Evolutionary conservation across 192 early-diverging fungal species (phyloP).

Genomic region (Backusella mclennaniae): DNA sequence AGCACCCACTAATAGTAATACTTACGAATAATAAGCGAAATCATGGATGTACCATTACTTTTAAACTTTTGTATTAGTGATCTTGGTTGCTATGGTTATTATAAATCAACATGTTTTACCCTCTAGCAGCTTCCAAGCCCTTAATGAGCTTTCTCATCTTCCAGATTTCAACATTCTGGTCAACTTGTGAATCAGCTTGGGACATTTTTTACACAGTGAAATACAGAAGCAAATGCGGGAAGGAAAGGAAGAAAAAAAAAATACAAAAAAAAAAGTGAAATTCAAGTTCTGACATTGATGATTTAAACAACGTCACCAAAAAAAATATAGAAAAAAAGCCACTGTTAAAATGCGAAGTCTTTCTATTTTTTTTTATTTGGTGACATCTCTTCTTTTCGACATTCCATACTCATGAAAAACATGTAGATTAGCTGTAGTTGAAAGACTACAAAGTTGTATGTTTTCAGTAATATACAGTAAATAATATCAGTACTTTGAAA

Average conservation of each 20-base stretch:
- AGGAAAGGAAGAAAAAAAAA: neutral
- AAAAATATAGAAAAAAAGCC: conserved; percentile 51
- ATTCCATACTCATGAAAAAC: too few relatives aligned
- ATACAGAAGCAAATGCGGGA: neutral
- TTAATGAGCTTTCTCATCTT: conserved; percentile 99
- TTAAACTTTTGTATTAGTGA: neutral
- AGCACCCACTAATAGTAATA: neutral
- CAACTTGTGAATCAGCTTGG: neutral
- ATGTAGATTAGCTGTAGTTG: too few relatives aligned
- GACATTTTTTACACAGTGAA: conserved; percentile 9
- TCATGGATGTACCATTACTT: conserved; percentile 99
- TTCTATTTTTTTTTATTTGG: too few relatives aligned
- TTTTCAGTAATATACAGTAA: too few relatives aligned
- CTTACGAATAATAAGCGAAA: conserved; percentile 93
- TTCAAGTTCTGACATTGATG: neutral
- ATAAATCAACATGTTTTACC: conserved; percentile 46
- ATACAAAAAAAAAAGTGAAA: neutral
- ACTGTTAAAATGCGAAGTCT: conserved; percentile 30
- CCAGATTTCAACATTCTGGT: conserved; percentile 93
- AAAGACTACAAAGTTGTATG: too few relatives aligned
- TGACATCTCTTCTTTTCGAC: too few relatives aligned
- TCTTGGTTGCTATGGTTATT: neutral
- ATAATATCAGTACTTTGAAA: too few relatives aligned
- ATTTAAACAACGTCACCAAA: neutral
- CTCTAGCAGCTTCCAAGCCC: conserved; percentile 87